A percentile compares a stretch with the other conserved stretches of the same genome.
Conservation (phyloP, 202 grass and related monocot genomes). For the Zoysia matrella region DNA sequence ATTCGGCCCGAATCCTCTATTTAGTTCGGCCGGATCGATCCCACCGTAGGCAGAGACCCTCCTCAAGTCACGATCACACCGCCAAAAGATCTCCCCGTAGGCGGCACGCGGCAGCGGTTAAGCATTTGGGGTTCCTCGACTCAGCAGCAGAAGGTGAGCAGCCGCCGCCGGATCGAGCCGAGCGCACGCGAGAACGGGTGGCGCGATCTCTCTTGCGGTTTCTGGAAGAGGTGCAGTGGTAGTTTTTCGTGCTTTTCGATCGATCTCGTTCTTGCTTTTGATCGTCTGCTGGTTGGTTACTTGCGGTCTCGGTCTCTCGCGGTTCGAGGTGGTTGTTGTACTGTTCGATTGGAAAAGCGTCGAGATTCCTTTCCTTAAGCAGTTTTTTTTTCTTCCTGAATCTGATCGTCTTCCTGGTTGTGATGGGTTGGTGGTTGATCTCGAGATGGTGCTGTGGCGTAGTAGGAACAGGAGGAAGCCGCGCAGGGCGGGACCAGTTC, state of each 20-base stretch:
- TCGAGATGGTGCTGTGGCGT: not conserved
- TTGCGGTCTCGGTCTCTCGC: conserved; percentile 7
- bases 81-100: too few species aligned
- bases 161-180: too few species aligned
- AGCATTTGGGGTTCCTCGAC: not conserved
- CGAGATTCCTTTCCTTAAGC: conserved; percentile 22
- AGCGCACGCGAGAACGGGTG: not conserved
- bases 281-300: not conserved
- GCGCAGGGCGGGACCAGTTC: conserved; percentile 16
- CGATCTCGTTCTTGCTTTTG: conserved; percentile 5
- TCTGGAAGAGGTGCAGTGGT: not conserved
- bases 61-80: too few species aligned
- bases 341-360: not conserved
- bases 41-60: too few species aligned
- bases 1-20: not conserved
- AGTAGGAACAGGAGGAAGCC: conserved; percentile 12
- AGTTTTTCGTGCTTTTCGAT: not conserved
- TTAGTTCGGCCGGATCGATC: not conserved
- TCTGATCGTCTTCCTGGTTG: not conserved
- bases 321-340: not conserved
- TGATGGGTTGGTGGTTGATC: not conserved
- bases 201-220: not conserved
- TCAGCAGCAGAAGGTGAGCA: not conserved
- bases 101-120: not conserved
- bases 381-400: not conserved